Conservation (phyloP, 2,329 filamentous ascomycete genomes). For the Talaromyces sp. region DNA sequence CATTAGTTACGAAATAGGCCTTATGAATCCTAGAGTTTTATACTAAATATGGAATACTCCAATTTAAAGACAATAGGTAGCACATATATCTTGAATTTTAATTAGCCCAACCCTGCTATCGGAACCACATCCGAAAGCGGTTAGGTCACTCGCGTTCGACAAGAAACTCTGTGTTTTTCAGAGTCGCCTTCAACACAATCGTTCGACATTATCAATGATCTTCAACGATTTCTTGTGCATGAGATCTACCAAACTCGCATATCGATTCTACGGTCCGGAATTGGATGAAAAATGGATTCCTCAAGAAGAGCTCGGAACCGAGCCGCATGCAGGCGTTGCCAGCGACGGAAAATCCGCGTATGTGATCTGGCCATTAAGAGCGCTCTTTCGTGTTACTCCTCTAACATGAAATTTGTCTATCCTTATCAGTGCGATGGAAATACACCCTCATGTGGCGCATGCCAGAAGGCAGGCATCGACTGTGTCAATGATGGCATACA, state of each 20-base stretch:
- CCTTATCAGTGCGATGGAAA: conserved; percentile 45
- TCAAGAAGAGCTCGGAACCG: conserved; percentile 31
- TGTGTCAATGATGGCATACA: conserved; percentile 49
- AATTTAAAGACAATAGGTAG: background rate
- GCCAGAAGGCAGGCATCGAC: conserved; percentile 40
- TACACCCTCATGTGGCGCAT: conserved; percentile 44
- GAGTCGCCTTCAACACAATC: background rate
- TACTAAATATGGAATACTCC: background rate
- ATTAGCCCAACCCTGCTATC: background rate
- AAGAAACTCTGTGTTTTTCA: background rate
- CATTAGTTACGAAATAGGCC: background rate
- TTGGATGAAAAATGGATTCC: conserved; percentile 25
- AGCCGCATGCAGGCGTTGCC: conserved; percentile 40
- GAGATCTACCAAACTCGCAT: background rate
- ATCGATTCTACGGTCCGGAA: background rate
- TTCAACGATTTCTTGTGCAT: background rate
- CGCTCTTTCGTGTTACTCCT: background rate
- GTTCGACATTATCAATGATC: background rate
- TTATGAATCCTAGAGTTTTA: background rate
- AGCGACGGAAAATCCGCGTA: conserved; percentile 51
- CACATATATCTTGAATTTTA: background rate
- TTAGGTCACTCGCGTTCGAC: background rate
- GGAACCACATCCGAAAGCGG: background rate
- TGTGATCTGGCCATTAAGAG: conserved; percentile 16
- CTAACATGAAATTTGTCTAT: background rate